Evolutionary conservation across 2,329 filamentous ascomycete genomes (phyloP).

Genomic region (Penicillium sp.): DNA sequence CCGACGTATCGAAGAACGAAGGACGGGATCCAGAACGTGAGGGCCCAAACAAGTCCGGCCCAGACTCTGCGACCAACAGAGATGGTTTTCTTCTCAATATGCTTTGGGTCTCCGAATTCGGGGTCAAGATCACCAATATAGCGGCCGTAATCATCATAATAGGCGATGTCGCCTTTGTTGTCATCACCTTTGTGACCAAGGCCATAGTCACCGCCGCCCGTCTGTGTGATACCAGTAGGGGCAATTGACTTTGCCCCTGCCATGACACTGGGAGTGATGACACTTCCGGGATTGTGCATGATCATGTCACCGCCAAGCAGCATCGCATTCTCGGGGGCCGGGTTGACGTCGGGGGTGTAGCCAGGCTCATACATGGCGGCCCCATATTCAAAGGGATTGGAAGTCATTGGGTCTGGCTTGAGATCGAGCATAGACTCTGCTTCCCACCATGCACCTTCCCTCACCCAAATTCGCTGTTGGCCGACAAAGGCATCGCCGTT

Average conservation of each 20-base stretch:
- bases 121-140: constrained; percentile 66
- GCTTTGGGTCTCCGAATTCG: constrained; percentile 69
- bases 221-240: constrained; percentile 39
- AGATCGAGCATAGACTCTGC: constrained; percentile 93
- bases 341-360: constrained; percentile 59
- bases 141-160: constrained; percentile 65
- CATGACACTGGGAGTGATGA: constrained; percentile 44
- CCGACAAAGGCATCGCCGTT: constrained; percentile 94
- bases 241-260: constrained; percentile 51
- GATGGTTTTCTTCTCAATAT: constrained; percentile 64
- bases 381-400: constrained; percentile 47
- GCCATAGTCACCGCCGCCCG: constrained; percentile 70
- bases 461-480: constrained; percentile 89
- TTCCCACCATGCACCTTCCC: constrained; percentile 94
- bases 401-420: constrained; percentile 55
- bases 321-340: constrained; percentile 53
- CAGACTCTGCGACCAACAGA: constrained; percentile 64
- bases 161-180: constrained; percentile 61
- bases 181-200: constrained; percentile 80
- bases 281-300: constrained; percentile 37
- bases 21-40: constrained; percentile 95
- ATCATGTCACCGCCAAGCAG: constrained; percentile 66
- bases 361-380: constrained; percentile 62
- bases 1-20: constrained; percentile 72
- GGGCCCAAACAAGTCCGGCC: constrained; percentile 73